Evolutionary conservation across 2,329 filamentous ascomycete species (phyloP), one percentile per base, ranked within the genome.

Genomic region (Talaromyces sp.): DNA sequence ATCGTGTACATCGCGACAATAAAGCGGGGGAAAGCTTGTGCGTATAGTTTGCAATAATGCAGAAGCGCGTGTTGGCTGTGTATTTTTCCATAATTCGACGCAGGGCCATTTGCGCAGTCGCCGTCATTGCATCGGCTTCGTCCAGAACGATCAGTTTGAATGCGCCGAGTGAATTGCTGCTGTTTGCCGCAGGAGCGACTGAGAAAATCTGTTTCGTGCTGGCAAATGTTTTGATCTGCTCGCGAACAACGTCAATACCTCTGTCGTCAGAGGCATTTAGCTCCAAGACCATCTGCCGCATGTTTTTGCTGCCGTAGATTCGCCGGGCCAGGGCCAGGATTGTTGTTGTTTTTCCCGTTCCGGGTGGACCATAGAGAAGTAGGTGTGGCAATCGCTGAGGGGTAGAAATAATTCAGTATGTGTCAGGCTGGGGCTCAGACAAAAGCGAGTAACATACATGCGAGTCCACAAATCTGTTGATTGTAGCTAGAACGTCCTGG

Each of bases 101-200:
- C 59, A 99, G 81, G 0, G 95, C 95, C 93, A 99, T 99, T 77
- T 99, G 95, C 6, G 95, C 95, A 0, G 93, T 96, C 58, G 91
- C 89, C n/a, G 95, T 99, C 95, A 99, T 99, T 58, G 95, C 95
- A 74, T 99, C 95, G n/a, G 95, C 95, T 80, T 99, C 95, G 75
- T 99, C 95, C 4, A 99, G 85, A 59, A 99, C 91, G 72, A 99
- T 98, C 67, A 99, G 86, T 80, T 99, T 99, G 81, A 89, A 99
- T 3, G 85, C 85, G 0, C 90, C 91, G 27, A 93, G 77, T 5
- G 79, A 76, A 13, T 75, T 73, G 32, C 83, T 77, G 49, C 75
- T 71, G 21, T 49, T 59, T 51, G 60, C 43, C 17, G 69, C 61
- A 1, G 83, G 78, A 8, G 81, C 80, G 49, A 84, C 80, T n/a